phyloP scores from a whole-genome alignment of 371 early-diverging fungal genomes.

The Saksenaea vasiformis region DNA sequence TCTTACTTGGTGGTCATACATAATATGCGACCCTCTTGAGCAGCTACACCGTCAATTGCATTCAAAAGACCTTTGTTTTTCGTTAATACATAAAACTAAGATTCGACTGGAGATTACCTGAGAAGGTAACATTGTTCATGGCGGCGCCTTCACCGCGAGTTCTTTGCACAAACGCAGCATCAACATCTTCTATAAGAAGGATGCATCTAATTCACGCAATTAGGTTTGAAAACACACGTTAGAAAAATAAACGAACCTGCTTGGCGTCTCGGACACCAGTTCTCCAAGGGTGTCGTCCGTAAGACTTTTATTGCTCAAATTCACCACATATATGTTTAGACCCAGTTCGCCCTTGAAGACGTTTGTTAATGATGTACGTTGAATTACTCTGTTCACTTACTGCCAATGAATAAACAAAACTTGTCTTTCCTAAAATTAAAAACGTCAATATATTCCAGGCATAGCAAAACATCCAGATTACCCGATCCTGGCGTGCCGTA shows the following conservation, averaged over 20 bases:
- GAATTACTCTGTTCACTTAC: constrained; percentile 11
- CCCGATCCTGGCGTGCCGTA: constrained; percentile 76
- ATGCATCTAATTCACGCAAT: constrained; percentile 62
- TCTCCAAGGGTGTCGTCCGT: constrained; percentile 91
- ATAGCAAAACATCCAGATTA: constrained; percentile 54
- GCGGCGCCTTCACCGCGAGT: constrained; percentile 31
- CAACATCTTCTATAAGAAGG: constrained; percentile 96
- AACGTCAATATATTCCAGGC: constrained; percentile 72
- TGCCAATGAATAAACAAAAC: constrained; percentile 95
- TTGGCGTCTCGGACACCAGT: constrained; percentile 87
- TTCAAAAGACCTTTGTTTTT: constrained; percentile 60
- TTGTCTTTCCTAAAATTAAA: constrained; percentile 93
- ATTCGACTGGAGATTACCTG: constrained; percentile 42
- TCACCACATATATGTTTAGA: constrained; percentile 93
- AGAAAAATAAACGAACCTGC: constrained; percentile 32
- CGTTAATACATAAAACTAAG: neutral
- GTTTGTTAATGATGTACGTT: neutral
- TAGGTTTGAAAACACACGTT: neutral
- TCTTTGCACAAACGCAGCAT: constrained; percentile 88
- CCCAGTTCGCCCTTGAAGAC: constrained; percentile 73
- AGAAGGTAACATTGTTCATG: constrained; percentile 55
- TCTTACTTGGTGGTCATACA: constrained; percentile 85
- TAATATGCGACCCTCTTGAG: constrained; percentile 73
- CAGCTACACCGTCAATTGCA: constrained; percentile 85
- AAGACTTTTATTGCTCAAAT: constrained; percentile 82